phyloP scores from a whole-genome alignment of 768 basidiomycete genomes.

The Rhizopogon vesiculosus region DNA sequence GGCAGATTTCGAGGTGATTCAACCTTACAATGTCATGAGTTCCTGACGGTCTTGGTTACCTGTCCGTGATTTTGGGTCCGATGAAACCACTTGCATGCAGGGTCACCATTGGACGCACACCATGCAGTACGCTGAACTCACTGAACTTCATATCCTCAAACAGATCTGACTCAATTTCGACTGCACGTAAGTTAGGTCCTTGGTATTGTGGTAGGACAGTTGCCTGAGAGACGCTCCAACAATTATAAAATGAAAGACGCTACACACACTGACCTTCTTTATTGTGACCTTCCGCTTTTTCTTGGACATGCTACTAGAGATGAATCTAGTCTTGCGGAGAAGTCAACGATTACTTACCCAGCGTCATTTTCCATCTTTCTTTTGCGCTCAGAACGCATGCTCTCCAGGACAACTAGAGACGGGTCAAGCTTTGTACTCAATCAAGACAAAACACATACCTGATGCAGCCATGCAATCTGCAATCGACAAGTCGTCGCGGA shows the following conservation, averaged over 20 bases:
- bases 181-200: conserved; percentile 57
- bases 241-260: background rate
- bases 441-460: conserved; percentile 32
- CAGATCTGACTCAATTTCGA: conserved; percentile 56
- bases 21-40: conserved; percentile 57
- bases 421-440: background rate
- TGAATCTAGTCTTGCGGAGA: background rate
- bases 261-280: conserved; percentile 20
- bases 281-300: conserved; percentile 21
- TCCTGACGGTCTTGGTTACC: conserved; percentile 66
- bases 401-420: conserved; percentile 51
- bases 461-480: conserved; percentile 72
- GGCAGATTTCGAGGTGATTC: background rate
- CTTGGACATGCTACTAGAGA: conserved; percentile 26
- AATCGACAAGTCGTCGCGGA: conserved; percentile 72
- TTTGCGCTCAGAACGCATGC: conserved; percentile 60
- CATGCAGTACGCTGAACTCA: conserved; percentile 31
- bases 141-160: conserved; percentile 80
- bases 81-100: conserved; percentile 56
- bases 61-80: conserved; percentile 67
- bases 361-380: conserved; percentile 65
- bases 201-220: conserved; percentile 61
- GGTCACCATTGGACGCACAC: background rate
- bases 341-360: conserved; percentile 31
- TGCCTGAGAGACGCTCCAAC: conserved; percentile 31